Evolutionary conservation across 306 rosid species (phyloP).

Genomic region (Elaeagnus macrophylla): DNA sequence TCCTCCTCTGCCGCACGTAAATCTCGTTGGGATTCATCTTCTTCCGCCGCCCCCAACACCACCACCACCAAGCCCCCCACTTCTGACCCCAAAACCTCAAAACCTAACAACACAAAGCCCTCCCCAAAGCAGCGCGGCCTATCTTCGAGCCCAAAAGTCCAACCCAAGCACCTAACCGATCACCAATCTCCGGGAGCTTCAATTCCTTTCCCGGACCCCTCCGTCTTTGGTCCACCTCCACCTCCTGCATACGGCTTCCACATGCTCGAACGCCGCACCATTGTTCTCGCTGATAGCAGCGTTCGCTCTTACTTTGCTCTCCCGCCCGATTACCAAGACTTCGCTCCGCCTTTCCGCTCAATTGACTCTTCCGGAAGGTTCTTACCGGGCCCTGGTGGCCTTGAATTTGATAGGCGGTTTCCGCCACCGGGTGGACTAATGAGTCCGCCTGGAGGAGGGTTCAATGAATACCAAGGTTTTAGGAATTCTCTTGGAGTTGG

Average conservation of each 20-base stretch:
- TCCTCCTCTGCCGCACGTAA: conserved; percentile 49
- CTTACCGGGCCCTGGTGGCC: conserved; percentile 26
- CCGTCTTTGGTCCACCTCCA: conserved; percentile 62
- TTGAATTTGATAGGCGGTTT: conserved; percentile 33
- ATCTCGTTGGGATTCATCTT: conserved; percentile 72
- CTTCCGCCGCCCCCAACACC: conserved; percentile 2
- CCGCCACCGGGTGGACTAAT: conserved; percentile 28
- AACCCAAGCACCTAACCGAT: conserved; percentile 25
- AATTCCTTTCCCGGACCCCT: conserved; percentile 46
- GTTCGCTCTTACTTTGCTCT: conserved; percentile 91
- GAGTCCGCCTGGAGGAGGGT: conserved; percentile 22
- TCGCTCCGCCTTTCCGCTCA: conserved; percentile 22
- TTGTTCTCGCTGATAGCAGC: conserved; percentile 78
- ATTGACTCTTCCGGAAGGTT: conserved; percentile 30
- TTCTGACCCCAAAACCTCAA: conserved; percentile 27
- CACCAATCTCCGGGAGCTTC: conserved; percentile 25
- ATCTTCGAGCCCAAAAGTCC: conserved; percentile 24
- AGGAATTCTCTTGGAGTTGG: conserved; percentile 49
- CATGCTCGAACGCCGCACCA: conserved; percentile 93
- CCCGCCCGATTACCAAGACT: conserved; percentile 76
- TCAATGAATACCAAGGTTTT: conserved; percentile 41
- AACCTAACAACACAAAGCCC: conserved; percentile 19
- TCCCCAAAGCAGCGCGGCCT: conserved; percentile 32
- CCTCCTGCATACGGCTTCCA: conserved; percentile 88
- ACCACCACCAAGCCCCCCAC: conserved; percentile 28